Evolutionary conservation across 306 rosid genomes (phyloP).

Genomic region (Gynostemma pentaphyllum): DNA sequence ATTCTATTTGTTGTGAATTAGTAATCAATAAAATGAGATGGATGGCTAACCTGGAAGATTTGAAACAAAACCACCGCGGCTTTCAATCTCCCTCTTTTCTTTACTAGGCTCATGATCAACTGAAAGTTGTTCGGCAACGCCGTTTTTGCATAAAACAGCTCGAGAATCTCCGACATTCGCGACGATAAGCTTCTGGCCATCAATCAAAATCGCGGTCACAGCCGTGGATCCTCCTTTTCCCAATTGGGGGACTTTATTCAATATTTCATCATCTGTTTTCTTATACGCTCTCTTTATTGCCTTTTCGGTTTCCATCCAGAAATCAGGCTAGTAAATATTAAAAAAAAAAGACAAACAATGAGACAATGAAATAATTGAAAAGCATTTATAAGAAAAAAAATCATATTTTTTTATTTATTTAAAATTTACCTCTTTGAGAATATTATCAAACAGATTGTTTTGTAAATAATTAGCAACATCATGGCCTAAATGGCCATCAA

Average conservation of each 20-base stretch:
- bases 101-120: slow-evolving; percentile 62
- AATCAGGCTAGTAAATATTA: slow-evolving; percentile 38
- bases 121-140: slow-evolving; percentile 42
- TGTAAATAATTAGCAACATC: slow-evolving; percentile 55
- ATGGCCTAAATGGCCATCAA: slow-evolving; percentile 68
- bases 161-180: slow-evolving; percentile 69
- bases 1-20: too few species aligned
- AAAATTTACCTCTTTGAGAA: slow-evolving; percentile 38
- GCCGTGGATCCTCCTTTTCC: slow-evolving; percentile 75
- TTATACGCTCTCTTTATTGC: slow-evolving; percentile 45
- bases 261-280: slow-evolving; percentile 44
- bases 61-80: slow-evolving; percentile 62
- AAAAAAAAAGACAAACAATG: not conserved
- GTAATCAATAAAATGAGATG: not conserved
- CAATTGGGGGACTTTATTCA: slow-evolving; percentile 31
- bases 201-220: slow-evolving; percentile 50
- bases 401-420: not conserved
- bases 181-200: slow-evolving; percentile 47
- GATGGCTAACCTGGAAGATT: slow-evolving; percentile 47
- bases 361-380: not conserved
- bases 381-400: too few species aligned
- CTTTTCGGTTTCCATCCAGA: slow-evolving; percentile 35
- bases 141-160: slow-evolving; percentile 47
- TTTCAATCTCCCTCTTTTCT: slow-evolving; percentile 42
- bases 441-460: slow-evolving; percentile 42